Percentiles rank a stretch among this genome's conserved stretches.
Evolutionary conservation across 106 monocot species (phyloP).

Genomic region (Phalaenopsis equestris): DNA sequence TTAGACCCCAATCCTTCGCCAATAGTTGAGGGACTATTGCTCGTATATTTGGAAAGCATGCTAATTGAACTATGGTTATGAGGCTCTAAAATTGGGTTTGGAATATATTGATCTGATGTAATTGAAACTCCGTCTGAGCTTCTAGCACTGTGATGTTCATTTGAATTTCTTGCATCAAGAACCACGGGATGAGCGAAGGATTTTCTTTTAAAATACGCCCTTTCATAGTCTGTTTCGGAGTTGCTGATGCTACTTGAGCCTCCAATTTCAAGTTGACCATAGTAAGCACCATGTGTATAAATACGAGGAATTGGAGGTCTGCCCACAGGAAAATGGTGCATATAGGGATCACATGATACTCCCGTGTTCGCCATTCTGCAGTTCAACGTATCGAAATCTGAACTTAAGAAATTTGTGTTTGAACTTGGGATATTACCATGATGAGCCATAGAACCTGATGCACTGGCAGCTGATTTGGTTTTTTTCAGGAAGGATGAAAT

Average conservation of each 20-base stretch:
- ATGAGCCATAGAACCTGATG: conserved; percentile 11
- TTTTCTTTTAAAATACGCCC: conserved; percentile 38
- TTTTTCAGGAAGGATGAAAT: conserved; percentile 12
- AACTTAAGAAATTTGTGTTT: conserved; percentile 13
- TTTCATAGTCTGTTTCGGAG: conserved; percentile 12
- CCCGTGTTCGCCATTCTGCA: conserved; percentile 1
- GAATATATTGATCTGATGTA: conserved; percentile 15
- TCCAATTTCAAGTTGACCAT: not conserved
- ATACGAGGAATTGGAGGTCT: conserved; percentile 17
- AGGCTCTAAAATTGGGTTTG: conserved; percentile 14
- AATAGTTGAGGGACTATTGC: conserved; percentile 6
- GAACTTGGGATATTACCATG: conserved; percentile 7
- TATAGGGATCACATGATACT: conserved; percentile 2
- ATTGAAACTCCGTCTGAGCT: conserved; percentile 27
- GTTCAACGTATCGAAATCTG: conserved; percentile 12
- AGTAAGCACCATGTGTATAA: conserved; percentile 11
- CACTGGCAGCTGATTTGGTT: not conserved
- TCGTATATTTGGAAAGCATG: conserved; percentile 6
- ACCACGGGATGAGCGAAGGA: conserved; percentile 7
- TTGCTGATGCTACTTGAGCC: conserved; percentile 3
- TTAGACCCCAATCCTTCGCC: conserved; percentile 43
- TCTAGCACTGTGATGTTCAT: conserved; percentile 22
- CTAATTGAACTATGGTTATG: conserved; percentile 16
- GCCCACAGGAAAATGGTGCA: conserved; percentile 13
- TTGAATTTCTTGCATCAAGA: conserved; percentile 9